Base-by-base conservation (phyloP, 306 rosid species). In the Castanea crenata region DNA sequence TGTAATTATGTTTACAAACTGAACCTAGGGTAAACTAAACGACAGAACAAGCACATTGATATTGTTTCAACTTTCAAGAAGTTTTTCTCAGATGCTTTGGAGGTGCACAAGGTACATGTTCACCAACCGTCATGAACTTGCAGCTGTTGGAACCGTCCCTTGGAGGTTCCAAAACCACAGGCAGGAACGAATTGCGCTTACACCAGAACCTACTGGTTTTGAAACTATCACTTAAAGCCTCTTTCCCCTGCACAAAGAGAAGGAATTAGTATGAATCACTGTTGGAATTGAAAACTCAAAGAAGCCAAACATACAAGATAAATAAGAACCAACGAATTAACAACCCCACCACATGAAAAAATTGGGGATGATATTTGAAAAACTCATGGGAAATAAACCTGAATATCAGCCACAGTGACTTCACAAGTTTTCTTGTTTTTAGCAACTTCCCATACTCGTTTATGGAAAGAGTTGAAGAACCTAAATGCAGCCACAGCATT, bases 181-280 rank as follows among this genome's bases (percentile, higher is more conserved):
- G 97, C 12, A 88, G 63, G 27, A 83, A 90, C 2, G 80, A 73
- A n/a, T 64, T 75, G 0, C 74, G n/a, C 10, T 69, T 29, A 44
- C 97, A 88, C 75, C 84, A 64, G 58, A 93, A 93, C 0, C 73
- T 15, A 57, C 90, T 91, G 29, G 38, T 19, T 56, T 38, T 11
- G 52, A 89, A 93, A 11, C 55, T 78, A 4, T 13, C 19, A 20
- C 5, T 6, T 25, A 91, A n/a, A 0, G 69, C 72, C 3, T 59
- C 79, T 52, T 69, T 86, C 0, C 97, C 94, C 96, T 91, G 70
- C 19, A 63, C 18, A 18, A 57, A 11, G 8, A 29, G 5, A 44
- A 3, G 21, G 6, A 3, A 19, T 9, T 15, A 57, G 54, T 11
- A 27, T 1, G 1, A 18, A 46, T 31, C 8, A 65, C 21, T 6